Evolutionary conservation across 768 basidiomycete species (phyloP), one percentile per base, ranked within the genome.

Genomic region (Asterophora lycoperdoides): DNA sequence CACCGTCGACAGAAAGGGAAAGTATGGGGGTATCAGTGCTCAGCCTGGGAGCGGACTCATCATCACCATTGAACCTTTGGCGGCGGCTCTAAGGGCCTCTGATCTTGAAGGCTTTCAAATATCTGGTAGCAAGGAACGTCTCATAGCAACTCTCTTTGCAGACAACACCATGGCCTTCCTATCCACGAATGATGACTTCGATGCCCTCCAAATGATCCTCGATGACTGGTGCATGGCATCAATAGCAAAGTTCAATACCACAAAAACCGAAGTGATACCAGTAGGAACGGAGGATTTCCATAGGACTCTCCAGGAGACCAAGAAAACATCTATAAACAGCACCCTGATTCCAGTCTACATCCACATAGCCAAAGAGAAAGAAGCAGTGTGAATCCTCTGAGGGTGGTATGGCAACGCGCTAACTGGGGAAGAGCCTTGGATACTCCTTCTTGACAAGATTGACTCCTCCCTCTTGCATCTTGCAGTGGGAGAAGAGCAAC

Each of bases 31-130:
- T n/a, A n/a, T n/a, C n/a, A n/a, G n/a, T n/a, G n/a, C n/a, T n/a
- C n/a, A n/a, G n/a, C n/a, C n/a, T n/a, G n/a, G n/a, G n/a, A n/a
- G n/a, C n/a, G n/a, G n/a, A n/a, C n/a, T n/a, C n/a, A n/a, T n/a
- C n/a, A n/a, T n/a, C n/a, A n/a, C n/a, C n/a, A 74, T 74, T 2
- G 72, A 74, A 50, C 66, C 72, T 0, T 63, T 76, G 0, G 68
- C 69, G 0, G 23, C 45, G 5, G 56, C 57, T 39, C 54, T 76
- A 0, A 17, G 70, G 17, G 51, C 56, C 0, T 69, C 70, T 0
- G 35, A 47, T 1, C 47, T 72, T 15, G 37, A 57, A 42, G 68
- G 69, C 1, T 57, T 66, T 3, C 8, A 53, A 41, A 58, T 62
- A 8, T 45, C 46, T 1, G 61, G 53, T 1, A 10, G 29, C 1